A percentile compares a stretch with the other conserved stretches of the same genome.
phyloP scores from a whole-genome alignment of 352 stramenopile genomes.

The Pythium aquatile region DNA sequence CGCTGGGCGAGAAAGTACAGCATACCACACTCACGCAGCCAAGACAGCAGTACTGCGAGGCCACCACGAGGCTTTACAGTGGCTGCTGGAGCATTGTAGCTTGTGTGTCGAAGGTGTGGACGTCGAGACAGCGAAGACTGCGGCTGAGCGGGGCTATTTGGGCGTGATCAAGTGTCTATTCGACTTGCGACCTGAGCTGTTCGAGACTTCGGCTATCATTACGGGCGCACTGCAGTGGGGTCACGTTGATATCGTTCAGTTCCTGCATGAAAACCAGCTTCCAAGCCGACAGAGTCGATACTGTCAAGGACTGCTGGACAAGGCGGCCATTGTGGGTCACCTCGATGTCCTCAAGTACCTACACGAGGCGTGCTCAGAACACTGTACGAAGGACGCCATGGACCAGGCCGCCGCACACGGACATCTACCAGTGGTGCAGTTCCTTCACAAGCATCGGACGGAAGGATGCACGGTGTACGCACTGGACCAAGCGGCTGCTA shows the following conservation, averaged over 20 bases:
- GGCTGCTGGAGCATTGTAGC: slow-evolving; percentile 15
- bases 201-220: slow-evolving; percentile 3
- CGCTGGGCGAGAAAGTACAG: background rate
- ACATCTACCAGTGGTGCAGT: slow-evolving; percentile 19
- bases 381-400: slow-evolving; percentile 21
- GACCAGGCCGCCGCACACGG: slow-evolving; percentile 28
- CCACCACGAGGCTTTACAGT: slow-evolving; percentile 9
- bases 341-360: slow-evolving; percentile 21
- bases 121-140: background rate
- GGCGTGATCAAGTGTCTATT: slow-evolving; percentile 12
- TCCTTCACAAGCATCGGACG: slow-evolving; percentile 17
- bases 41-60: background rate
- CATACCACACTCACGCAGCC: background rate
- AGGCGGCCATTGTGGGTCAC: slow-evolving; percentile 13
- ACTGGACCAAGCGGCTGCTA: slow-evolving; percentile 26
- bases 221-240: slow-evolving; percentile 2
- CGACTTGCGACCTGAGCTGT: slow-evolving; percentile 6
- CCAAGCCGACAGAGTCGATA: background rate
- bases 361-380: slow-evolving; percentile 4
- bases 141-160: background rate
- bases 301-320: slow-evolving; percentile 18
- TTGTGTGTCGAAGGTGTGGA: background rate
- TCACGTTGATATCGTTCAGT: slow-evolving; percentile 12
- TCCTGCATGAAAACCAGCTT: slow-evolving; percentile 8
- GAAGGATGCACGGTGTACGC: slow-evolving; percentile 17